These are phyloP conservation scores for Pseudogymnoascus sp. DNA, from an alignment of 2,329 filamentous ascomycete genomes.

Conservation along the genomic window DNA sequence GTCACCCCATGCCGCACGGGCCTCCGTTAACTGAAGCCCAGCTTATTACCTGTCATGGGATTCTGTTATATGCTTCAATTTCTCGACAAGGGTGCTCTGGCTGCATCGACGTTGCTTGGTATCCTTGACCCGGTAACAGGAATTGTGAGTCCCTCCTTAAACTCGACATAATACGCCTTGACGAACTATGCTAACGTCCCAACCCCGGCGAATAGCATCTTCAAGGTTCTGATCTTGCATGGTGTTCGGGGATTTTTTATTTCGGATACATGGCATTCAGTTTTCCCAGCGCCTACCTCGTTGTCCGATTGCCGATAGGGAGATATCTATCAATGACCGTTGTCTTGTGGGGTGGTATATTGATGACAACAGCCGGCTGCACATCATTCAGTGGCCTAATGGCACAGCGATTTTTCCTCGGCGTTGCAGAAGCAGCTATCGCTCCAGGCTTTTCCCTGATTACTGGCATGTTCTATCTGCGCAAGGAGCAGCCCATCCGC, in stretches of 20 bases:
- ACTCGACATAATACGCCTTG: neutral
- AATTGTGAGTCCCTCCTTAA: neutral
- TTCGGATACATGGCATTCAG: conserved; percentile 31
- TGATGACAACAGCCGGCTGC: conserved; percentile 16
- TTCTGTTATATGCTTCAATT: conserved; percentile 21
- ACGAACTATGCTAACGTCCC: neutral
- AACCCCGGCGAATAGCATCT: neutral
- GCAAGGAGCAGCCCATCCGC: conserved; percentile 31
- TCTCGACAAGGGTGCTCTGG: conserved; percentile 38
- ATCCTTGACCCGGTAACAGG: conserved; percentile 30
- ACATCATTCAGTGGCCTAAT: conserved; percentile 17
- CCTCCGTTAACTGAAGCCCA: conserved; percentile 4
- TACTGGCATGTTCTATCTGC: conserved; percentile 31
- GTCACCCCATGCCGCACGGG: neutral
- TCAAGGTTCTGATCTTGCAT: conserved; percentile 1
- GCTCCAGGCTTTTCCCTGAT: conserved; percentile 30
- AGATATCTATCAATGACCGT: conserved; percentile 24
- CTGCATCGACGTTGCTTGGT: conserved; percentile 50
- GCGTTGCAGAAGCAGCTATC: conserved; percentile 23
- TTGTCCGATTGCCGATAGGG: conserved; percentile 32
- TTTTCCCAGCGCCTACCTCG: conserved; percentile 27
- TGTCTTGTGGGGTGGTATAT: conserved; percentile 14
- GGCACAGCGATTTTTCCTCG: conserved; percentile 25
- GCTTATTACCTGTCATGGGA: conserved; percentile 17
- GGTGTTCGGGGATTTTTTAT: conserved; percentile 16